Conservation (phyloP, 495 filamentous ascomycete genomes). For the Hypoxylon lenormandii region DNA sequence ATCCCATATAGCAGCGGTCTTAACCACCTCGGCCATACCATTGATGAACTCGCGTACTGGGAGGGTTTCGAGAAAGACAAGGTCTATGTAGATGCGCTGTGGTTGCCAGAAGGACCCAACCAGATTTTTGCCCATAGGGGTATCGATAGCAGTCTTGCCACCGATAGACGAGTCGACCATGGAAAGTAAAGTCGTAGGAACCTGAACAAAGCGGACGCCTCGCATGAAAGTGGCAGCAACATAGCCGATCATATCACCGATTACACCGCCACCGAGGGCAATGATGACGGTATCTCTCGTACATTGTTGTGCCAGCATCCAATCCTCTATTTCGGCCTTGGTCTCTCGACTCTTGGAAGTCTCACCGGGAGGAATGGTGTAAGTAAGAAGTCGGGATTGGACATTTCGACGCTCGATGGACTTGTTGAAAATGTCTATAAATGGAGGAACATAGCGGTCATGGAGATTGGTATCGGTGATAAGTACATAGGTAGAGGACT, state of each 20-base stretch:
- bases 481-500: slow-evolving; percentile 91
- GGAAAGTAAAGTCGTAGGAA: slow-evolving; percentile 90
- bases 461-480: slow-evolving; percentile 95
- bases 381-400: slow-evolving; percentile 80
- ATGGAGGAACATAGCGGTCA: slow-evolving; percentile 79
- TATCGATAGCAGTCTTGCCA: slow-evolving; percentile 98
- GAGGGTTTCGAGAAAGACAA: slow-evolving; percentile 90
- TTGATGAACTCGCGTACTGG: slow-evolving; percentile 96
- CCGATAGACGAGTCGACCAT: slow-evolving; percentile 99
- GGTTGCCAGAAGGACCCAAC: slow-evolving; percentile 98
- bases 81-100: slow-evolving; percentile 89
- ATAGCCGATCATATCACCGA: slow-evolving; percentile 97
- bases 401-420: slow-evolving; percentile 60
- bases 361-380: slow-evolving; percentile 89
- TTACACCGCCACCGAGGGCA: slow-evolving; percentile 95
- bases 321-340: slow-evolving; percentile 95
- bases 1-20: slow-evolving; percentile 97
- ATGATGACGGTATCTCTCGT: slow-evolving; percentile 94
- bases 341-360: slow-evolving; percentile 91
- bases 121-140: slow-evolving; percentile 95
- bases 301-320: slow-evolving; percentile 92
- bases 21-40: slow-evolving; percentile 98
- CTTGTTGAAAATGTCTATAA: slow-evolving; percentile 76
- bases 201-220: slow-evolving; percentile 93
- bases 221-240: slow-evolving; percentile 98